These are phyloP conservation scores for Neofusicoccum sp. DNA, from an alignment of 2,329 filamentous ascomycete genomes.

Conservation along the genomic window DNA sequence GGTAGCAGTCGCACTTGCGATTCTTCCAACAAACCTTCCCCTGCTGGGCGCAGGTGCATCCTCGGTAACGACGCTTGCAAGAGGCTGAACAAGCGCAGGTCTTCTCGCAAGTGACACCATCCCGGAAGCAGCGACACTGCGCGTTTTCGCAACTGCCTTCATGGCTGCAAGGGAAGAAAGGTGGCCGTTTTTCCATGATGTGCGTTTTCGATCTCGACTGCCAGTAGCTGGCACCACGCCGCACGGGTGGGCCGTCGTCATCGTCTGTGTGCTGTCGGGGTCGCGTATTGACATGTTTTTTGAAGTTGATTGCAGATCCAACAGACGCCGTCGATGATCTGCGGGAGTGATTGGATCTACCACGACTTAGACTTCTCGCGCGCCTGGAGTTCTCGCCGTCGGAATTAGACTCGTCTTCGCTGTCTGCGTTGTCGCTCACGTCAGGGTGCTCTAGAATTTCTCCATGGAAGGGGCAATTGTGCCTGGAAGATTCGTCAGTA, in stretches of 20 bases:
- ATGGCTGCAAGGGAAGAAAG: constrained; percentile 67
- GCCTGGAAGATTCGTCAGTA: constrained; percentile 21
- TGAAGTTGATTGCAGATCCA: constrained; percentile 16
- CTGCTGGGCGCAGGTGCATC: constrained; percentile 38
- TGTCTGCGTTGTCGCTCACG: not conserved
- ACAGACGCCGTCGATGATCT: not conserved
- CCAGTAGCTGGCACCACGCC: constrained; percentile 22
- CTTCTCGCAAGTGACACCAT: constrained; percentile 68
- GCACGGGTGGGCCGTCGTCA: not conserved
- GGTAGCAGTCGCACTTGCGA: constrained; percentile 63
- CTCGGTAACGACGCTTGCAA: constrained; percentile 53
- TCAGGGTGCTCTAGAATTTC: constrained; percentile 34
- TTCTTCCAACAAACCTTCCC: constrained; percentile 48
- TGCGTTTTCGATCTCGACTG: constrained; percentile 44
- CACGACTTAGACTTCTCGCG: not conserved
- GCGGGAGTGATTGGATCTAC: not conserved
- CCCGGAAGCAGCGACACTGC: constrained; percentile 61
- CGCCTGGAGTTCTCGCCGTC: constrained; percentile 17
- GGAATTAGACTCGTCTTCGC: not conserved
- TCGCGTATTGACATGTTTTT: constrained; percentile 23
- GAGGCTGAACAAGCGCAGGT: constrained; percentile 64
- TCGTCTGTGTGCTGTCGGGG: constrained; percentile 16
- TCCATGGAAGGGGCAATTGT: constrained; percentile 43
- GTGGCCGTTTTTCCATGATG: constrained; percentile 56
- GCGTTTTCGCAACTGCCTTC: constrained; percentile 61